A percentile compares a stretch with the other conserved stretches of the same genome.
phyloP scores from a whole-genome alignment of 1,284 basidiomycete species.

The Pyrrhoderma lamaoense region DNA sequence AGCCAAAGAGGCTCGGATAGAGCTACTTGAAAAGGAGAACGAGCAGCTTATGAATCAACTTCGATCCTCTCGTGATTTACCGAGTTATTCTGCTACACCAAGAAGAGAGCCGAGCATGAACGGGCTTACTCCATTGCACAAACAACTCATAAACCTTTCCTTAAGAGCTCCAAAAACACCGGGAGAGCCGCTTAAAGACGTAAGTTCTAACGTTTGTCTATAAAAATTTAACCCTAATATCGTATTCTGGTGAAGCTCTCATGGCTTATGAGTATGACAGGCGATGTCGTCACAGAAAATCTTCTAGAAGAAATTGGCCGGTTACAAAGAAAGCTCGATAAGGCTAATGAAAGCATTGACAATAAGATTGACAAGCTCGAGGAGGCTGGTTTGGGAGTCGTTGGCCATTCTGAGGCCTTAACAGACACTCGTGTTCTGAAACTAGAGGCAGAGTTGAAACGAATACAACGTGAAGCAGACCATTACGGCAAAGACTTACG shows the following conservation, averaged over 20 bases:
- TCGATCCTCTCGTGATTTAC: slow-evolving; percentile 44
- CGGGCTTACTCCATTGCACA: slow-evolving; percentile 63
- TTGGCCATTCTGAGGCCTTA: slow-evolving; percentile 61
- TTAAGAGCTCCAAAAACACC: slow-evolving; percentile 66
- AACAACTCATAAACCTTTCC: slow-evolving; percentile 60
- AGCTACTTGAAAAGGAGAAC: slow-evolving; percentile 67
- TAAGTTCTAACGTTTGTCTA: slow-evolving; percentile 31
- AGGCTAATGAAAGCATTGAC: slow-evolving; percentile 75
- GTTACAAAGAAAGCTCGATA: slow-evolving; percentile 63
- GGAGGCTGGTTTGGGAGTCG: slow-evolving; percentile 64
- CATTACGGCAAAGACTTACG: slow-evolving; percentile 69
- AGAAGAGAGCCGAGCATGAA: slow-evolving; percentile 44
- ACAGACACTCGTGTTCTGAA: slow-evolving; percentile 60
- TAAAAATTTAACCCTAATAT: not conserved
- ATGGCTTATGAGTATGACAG: slow-evolving; percentile 56
- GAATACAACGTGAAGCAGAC: slow-evolving; percentile 67
- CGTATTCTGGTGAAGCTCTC: slow-evolving; percentile 39
- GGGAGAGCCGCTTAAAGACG: slow-evolving; percentile 68
- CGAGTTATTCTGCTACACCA: slow-evolving; percentile 48
- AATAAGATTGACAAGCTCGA: slow-evolving; percentile 78
- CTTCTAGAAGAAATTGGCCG: slow-evolving; percentile 58
- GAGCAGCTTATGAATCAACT: slow-evolving; percentile 62
- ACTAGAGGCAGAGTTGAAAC: slow-evolving; percentile 62
- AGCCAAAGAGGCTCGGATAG: slow-evolving; percentile 65
- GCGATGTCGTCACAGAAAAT: slow-evolving; percentile 46